Percentiles rank a stretch among this genome's conserved stretches.
These are phyloP conservation scores for Sporisorium reilianum DNA, from an alignment of 1,284 basidiomycete genomes.

Conservation along the genomic window DNA sequence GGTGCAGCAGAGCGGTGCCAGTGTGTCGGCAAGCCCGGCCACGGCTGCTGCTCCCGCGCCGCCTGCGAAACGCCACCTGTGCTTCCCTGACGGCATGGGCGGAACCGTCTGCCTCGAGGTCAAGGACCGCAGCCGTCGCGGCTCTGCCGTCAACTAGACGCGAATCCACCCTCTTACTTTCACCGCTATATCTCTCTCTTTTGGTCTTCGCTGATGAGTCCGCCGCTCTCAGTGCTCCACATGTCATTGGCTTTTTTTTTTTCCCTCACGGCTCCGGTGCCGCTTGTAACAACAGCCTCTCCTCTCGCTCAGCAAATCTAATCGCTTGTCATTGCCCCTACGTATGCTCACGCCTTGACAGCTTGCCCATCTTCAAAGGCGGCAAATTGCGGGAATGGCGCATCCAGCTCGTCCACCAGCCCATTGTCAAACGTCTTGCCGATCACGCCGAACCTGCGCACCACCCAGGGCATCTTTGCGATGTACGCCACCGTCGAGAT, in stretches of 20 bases:
- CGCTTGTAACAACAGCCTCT: constrained; percentile 15
- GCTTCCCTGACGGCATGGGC: constrained; percentile 50
- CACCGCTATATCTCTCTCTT: not conserved
- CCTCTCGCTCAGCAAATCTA: constrained; percentile 5
- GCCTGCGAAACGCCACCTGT: constrained; percentile 37
- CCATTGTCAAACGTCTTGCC: constrained; percentile 7
- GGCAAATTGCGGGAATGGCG: constrained; percentile 18
- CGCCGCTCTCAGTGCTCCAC: not conserved
- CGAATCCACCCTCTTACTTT: too few relatives aligned
- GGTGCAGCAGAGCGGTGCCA: constrained; percentile 7
- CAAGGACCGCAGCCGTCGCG: constrained; percentile 43
- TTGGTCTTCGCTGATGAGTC: not conserved
- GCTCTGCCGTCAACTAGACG: constrained; percentile 35
- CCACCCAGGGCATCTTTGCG: constrained; percentile 8
- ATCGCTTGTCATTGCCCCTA: not conserved
- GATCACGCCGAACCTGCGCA: constrained; percentile 6
- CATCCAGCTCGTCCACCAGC: constrained; percentile 18
- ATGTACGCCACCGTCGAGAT: constrained; percentile 11
- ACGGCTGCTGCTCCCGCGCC: constrained; percentile 1
- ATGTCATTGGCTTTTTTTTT: not conserved
- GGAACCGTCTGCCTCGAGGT: constrained; percentile 48
- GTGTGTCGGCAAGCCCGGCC: not conserved
- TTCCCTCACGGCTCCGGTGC: not conserved
- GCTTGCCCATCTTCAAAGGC: constrained; percentile 3
- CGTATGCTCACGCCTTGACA: constrained; percentile 3